phyloP scores from a whole-genome alignment of 2,329 filamentous ascomycete genomes.

The Cytospora chrysosperma region DNA sequence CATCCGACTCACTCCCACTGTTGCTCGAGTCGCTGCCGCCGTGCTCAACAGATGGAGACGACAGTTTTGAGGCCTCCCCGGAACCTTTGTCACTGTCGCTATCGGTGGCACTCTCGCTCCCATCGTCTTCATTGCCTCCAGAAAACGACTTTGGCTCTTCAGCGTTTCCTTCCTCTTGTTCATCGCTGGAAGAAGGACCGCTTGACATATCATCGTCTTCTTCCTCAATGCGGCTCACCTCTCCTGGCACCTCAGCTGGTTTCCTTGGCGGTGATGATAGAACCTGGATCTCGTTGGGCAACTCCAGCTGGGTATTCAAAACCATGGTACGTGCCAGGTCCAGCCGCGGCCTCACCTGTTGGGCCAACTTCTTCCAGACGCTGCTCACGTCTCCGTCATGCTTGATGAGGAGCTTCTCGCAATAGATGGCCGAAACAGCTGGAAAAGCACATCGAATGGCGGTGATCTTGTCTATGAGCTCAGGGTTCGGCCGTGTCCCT shows the following conservation, averaged over 20 bases:
- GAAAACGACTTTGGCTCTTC: conserved; percentile 10
- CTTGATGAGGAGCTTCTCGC: conserved; percentile 38
- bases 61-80: conserved; percentile 24
- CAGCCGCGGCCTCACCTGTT: conserved; percentile 33
- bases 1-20: background rate
- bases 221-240: conserved; percentile 20
- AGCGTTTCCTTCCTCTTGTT: conserved; percentile 22
- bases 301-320: conserved; percentile 21
- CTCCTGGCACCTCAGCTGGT: conserved; percentile 6
- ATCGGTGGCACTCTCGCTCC: conserved; percentile 22
- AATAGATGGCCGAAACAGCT: conserved; percentile 35
- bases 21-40: conserved; percentile 12
- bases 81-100: conserved; percentile 29
- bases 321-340: conserved; percentile 24
- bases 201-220: conserved; percentile 22
- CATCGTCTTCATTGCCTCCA: conserved; percentile 26
- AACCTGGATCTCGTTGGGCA: conserved; percentile 24
- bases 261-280: conserved; percentile 20
- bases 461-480: conserved; percentile 23
- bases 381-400: conserved; percentile 36
- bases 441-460: conserved; percentile 43
- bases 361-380: conserved; percentile 39
- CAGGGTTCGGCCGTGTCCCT: background rate
- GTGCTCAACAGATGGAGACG: conserved; percentile 5
- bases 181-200: conserved; percentile 19